Base-by-base conservation (phyloP, 2,329 filamentous ascomycete species). In the Colletotrichum chrysophilum region DNA sequence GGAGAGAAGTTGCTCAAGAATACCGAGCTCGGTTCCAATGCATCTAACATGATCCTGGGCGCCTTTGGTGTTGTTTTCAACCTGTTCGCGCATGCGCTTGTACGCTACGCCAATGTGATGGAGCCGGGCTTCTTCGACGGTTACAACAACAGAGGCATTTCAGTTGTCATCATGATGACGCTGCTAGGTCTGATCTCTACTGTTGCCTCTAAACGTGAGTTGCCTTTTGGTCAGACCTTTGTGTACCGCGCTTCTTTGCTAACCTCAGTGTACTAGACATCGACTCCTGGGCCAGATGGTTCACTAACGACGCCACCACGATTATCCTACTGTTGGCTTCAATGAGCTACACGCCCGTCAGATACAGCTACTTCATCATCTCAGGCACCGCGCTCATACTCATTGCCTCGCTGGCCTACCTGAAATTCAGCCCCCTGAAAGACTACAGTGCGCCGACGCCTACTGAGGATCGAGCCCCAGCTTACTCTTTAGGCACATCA, bases 1-100 rank as follows among this genome's bases (percentile, higher is more conserved):
- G 80, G 83, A 74, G 82, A 84, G 76, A 78, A 76, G 32, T 78
- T 84, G 21, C 75, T 82, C 18, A 81, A 82, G 75, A 76, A 71
- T 64, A 78, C 79, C 34, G 78, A 80, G 30, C 79, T 80, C 7
- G 82, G 81, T 24, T 56, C 82, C 3, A 81, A 84, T 71, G 82
- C 79, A 8, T 78, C 79, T 55, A 84, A 83, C 56, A 80, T 81
- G 62, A 77, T 80, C 2, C 71, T 84, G 2, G 83, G 83, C 71
- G 81, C 78, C 3, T 75, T 79, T 24, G 83, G 83, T 16, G 76
- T 78, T 4, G 60, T 75, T 26, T 77, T 80, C 72, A 84, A 84
- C 70, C 58, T 83, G 9, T 26, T 81, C 9, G 78, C 81, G 21
- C 82, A 84, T 43, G 38, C 83, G 16, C 36, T 79, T 18, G 70